Evolutionary conservation across 345 rosid species (phyloP), one percentile per base, ranked within the genome.

Genomic region (Brassica carinata): DNA sequence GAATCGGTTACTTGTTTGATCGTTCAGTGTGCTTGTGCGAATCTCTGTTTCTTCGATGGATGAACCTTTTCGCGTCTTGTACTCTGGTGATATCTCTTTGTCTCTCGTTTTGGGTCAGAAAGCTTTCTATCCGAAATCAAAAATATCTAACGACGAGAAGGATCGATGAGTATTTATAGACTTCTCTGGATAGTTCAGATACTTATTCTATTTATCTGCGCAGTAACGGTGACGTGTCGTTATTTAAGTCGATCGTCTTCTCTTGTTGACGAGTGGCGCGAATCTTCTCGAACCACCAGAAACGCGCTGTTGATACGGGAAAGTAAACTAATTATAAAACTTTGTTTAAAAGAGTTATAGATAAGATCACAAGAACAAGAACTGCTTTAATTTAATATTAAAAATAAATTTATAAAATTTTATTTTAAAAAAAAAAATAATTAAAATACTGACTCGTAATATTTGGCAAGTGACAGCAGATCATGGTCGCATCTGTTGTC

Each of bases 111-210:
- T 51, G 13, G 10, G 10, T 17, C 27, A 40, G 51, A 34, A 55
- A 78, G 77, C 18, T 66, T 55, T n/a, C 17, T n/a, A 4, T 17
- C 62, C n/a, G 61, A n/a, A 62, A 34, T 40, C 67, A 64, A 63
- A 63, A 69, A 74, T 75, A 69, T 74, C 71, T 74, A 11, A 1
- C 0, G 58, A 59, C 2, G 1, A 11, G 8, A 55, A 34, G 33
- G 29, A 8, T 17, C 30, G 1, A 69, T 2, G 30, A 14, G 1
- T 76, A 81, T 81, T 19, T 81, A 81, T 81, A 76, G 73, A 64
- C 73, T 70, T 76, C 77, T 81, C 80, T 64, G 0, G 80, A 75
- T 57, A 40, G 43, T 71, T 80, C 76, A 17, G 3, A 63, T 62
- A 74, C 30, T 79, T 30, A 57, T 48, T 74, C 7, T 73, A 69